These are phyloP conservation scores for Pleurotus cornucopiae DNA, from an alignment of 768 basidiomycete genomes.

Conservation along the genomic window DNA sequence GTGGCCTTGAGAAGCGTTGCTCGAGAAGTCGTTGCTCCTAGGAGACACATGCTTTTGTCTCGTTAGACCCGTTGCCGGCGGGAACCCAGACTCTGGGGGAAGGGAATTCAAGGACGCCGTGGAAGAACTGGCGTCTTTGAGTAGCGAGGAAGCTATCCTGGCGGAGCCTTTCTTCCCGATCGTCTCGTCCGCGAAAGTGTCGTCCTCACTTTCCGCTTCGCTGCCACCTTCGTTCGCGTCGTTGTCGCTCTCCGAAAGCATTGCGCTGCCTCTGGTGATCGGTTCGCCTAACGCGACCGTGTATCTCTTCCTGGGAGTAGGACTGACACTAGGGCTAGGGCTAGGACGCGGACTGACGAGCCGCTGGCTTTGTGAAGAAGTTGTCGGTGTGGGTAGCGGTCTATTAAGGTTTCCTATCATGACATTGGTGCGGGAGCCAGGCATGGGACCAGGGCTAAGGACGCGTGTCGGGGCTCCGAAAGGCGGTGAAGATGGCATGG, in stretches of 20 bases:
- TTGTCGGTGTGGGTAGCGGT: not conserved
- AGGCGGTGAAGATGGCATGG: not conserved
- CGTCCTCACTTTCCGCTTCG: constrained; percentile 31
- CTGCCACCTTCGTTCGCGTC: constrained; percentile 25
- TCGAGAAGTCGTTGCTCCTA: not conserved
- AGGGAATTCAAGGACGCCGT: constrained; percentile 3
- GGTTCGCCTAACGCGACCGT: constrained; percentile 82
- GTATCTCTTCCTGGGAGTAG: constrained; percentile 80
- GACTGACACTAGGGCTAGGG: constrained; percentile 50
- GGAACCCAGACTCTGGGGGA: not conserved
- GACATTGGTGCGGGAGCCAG: constrained; percentile 1
- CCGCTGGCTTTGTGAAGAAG: not conserved
- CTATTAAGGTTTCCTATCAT: not conserved
- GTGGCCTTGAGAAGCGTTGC: constrained; percentile 7
- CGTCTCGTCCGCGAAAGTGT: constrained; percentile 50
- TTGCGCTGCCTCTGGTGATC: constrained; percentile 41
- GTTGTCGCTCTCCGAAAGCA: constrained; percentile 22
- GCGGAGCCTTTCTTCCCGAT: constrained; percentile 52
- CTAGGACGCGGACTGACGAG: constrained; percentile 5
- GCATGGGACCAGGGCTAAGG: constrained; percentile 7
- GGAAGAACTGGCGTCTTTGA: constrained; percentile 2
- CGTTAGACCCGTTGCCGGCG: not conserved
- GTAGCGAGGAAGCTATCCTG: constrained; percentile 18
- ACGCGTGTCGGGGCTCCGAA: not conserved
- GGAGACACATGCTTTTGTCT: not conserved